A percentile compares a stretch with the other conserved stretches of the same genome.
These are phyloP conservation scores for Moricandia arvensis DNA, from an alignment of 345 rosid species.

Conservation along the genomic window DNA sequence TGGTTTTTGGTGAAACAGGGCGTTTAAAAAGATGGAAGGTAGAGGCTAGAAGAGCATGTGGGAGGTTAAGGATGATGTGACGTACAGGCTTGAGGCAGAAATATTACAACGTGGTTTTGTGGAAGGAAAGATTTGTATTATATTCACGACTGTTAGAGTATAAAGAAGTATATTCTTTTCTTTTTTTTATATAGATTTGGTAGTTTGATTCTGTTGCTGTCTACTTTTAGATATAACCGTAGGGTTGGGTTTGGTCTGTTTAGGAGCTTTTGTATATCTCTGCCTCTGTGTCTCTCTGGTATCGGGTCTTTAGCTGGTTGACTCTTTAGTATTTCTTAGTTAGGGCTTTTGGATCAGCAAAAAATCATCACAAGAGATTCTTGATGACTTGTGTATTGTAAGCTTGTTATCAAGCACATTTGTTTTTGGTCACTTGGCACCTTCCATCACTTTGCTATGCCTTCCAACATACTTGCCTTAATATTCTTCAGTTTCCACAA, in stretches of 20 bases:
- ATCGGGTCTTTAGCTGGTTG: constrained; percentile 9
- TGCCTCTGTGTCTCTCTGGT: constrained; percentile 7
- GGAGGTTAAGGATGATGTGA: constrained; percentile 23
- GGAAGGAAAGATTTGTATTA: constrained; percentile 31
- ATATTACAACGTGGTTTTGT: constrained; percentile 15
- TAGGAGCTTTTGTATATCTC: constrained; percentile 30
- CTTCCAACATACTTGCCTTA: not conserved
- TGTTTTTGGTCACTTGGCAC: not conserved
- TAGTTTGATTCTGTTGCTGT: constrained; percentile 7
- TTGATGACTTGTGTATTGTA: constrained; percentile 22
- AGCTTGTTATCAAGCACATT: constrained; percentile 7
- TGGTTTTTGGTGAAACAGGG: constrained; percentile 32
- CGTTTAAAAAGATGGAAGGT: constrained; percentile 37
- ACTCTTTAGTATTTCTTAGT: constrained; percentile 1
- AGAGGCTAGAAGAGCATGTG: constrained; percentile 53
- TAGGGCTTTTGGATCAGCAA: constrained; percentile 30
- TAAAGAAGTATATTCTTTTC: constrained; percentile 17
- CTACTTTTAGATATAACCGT: constrained; percentile 31
- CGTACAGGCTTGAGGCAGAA: constrained; percentile 35
- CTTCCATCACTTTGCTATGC: not conserved
- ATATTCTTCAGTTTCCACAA: not conserved
- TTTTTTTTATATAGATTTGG: not conserved
- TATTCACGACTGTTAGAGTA: constrained; percentile 28
- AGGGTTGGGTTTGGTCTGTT: constrained; percentile 17
- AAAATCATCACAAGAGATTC: constrained; percentile 15